Conservation (phyloP, 129 eudicot genomes). For the Centella asiatica region DNA sequence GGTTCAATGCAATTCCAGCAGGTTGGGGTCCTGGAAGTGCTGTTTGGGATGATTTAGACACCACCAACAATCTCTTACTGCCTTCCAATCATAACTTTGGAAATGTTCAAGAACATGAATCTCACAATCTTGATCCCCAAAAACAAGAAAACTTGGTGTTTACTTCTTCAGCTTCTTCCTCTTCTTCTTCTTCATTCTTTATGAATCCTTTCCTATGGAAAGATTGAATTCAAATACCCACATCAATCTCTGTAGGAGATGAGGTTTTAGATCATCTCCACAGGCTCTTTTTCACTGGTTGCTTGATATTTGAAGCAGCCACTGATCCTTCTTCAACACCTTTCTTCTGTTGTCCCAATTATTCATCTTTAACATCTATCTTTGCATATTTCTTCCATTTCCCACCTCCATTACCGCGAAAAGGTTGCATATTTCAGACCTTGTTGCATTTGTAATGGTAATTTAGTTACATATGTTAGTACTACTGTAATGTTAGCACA, state of each 20-base stretch:
- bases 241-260: slow-evolving; percentile 11
- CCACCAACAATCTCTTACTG: slow-evolving; percentile 43
- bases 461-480: slow-evolving; percentile 14
- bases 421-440: slow-evolving; percentile 67
- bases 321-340: not conserved
- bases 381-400: not conserved
- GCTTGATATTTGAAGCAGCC: slow-evolving; percentile 26
- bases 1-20: slow-evolving; percentile 48
- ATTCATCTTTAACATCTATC: not conserved
- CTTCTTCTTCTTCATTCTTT: slow-evolving; percentile 30
- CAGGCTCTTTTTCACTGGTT: slow-evolving; percentile 21
- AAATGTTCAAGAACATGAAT: slow-evolving; percentile 17
- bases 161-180: slow-evolving; percentile 31
- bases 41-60: slow-evolving; percentile 79
- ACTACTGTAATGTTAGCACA: not conserved
- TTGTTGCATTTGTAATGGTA: slow-evolving; percentile 20
- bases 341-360: not conserved
- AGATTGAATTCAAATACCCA: slow-evolving; percentile 20
- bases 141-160: slow-evolving; percentile 28
- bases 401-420: slow-evolving; percentile 16
- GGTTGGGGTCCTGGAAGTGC: slow-evolving; percentile 98
- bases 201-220: slow-evolving; percentile 42
- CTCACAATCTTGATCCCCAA: slow-evolving; percentile 16
- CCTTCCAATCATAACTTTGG: slow-evolving; percentile 44
- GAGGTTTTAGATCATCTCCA: slow-evolving; percentile 2